Percentiles rank a stretch among this genome's conserved stretches.
Evolutionary conservation across 352 stramenopile species (phyloP).

Genomic region (Phytopythium aichiense): DNA sequence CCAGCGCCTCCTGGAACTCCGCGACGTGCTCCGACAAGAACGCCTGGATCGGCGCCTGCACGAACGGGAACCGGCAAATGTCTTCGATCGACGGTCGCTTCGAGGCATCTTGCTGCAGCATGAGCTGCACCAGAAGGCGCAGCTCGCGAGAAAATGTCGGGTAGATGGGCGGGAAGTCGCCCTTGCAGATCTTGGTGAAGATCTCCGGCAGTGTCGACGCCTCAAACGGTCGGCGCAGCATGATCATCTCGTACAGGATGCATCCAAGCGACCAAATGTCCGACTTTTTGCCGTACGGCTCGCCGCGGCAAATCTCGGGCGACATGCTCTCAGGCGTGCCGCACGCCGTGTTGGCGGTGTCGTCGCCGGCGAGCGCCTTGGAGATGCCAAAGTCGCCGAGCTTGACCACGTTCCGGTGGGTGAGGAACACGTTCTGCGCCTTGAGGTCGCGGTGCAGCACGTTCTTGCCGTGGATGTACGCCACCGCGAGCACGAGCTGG

Average conservation of each 20-base stretch:
- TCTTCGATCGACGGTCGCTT: conserved; percentile 88
- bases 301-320: conserved; percentile 83
- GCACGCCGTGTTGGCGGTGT: conserved; percentile 77
- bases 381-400: conserved; percentile 88
- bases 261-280: conserved; percentile 90
- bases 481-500: conserved; percentile 77
- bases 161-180: conserved; percentile 77
- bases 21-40: conserved; percentile 84
- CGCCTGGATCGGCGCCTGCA: conserved; percentile 78
- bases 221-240: conserved; percentile 83
- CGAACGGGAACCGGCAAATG: conserved; percentile 86
- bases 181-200: conserved; percentile 88
- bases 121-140: conserved; percentile 81
- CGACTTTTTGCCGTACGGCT: conserved; percentile 87
- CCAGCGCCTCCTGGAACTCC: conserved; percentile 82
- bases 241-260: conserved; percentile 90
- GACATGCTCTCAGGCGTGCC: conserved; percentile 88
- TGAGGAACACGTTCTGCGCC: conserved; percentile 87
- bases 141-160: conserved; percentile 77
- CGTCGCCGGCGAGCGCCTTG: conserved; percentile 75
- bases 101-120: conserved; percentile 82
- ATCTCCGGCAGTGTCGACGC: conserved; percentile 77
- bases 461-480: conserved; percentile 89
- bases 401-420: conserved; percentile 84
- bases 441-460: conserved; percentile 87